Evolutionary conservation across 129 eudicot species (phyloP).

Genomic region (Pittosporum tobira): DNA sequence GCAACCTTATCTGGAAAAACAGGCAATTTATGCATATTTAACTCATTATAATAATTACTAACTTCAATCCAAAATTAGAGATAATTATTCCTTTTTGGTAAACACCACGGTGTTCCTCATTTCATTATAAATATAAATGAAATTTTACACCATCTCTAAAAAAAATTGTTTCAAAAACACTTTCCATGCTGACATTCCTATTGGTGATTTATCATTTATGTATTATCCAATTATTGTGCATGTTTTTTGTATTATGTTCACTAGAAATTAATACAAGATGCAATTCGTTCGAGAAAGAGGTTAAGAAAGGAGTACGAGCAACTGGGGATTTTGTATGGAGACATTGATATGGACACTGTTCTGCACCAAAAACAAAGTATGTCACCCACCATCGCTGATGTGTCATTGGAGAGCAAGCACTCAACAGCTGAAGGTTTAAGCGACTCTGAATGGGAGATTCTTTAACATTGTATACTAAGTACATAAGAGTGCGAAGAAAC

Average conservation of each 20-base stretch:
- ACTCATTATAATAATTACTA: too few species aligned
- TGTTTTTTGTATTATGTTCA: neutral
- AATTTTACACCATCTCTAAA: too few species aligned
- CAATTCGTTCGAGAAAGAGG: slow-evolving; percentile 46
- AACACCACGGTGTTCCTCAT: too few species aligned
- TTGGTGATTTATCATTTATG: neutral
- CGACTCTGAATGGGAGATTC: slow-evolving; percentile 53
- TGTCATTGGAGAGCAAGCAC: neutral
- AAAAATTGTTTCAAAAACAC: too few species aligned
- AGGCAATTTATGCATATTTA: too few species aligned
- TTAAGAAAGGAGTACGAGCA: slow-evolving; percentile 53
- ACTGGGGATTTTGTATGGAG: slow-evolving; percentile 41
- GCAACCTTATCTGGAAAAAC: too few species aligned
- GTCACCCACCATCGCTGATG: neutral
- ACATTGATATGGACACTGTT: slow-evolving; percentile 31
- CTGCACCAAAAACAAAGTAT: slow-evolving; percentile 4
- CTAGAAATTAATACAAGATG: slow-evolving; percentile 50
- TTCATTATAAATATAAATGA: too few species aligned
- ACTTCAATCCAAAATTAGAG: too few species aligned
- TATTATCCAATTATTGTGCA: neutral
- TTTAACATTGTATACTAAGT: slow-evolving; percentile 11
- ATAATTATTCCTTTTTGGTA: too few species aligned
- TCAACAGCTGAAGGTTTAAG: slow-evolving; percentile 13
- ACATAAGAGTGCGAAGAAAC: neutral
- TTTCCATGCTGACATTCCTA: neutral